Percentiles rank a stretch among this genome's conserved stretches.
Evolutionary conservation across 495 filamentous ascomycete species (phyloP).

Genomic region (Neurospora discreta): DNA sequence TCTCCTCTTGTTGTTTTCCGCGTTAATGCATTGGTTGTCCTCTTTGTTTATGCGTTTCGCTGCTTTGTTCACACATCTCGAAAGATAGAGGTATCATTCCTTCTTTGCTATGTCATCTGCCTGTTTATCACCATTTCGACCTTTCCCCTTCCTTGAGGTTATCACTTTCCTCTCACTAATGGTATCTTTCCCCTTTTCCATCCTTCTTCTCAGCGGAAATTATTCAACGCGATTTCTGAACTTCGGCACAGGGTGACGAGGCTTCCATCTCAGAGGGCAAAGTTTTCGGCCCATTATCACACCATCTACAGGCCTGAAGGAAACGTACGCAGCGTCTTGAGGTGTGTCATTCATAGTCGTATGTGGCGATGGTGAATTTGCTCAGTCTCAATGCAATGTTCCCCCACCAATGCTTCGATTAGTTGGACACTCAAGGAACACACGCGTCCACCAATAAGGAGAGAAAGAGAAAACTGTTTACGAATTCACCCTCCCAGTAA

Average conservation of each 20-base stretch:
- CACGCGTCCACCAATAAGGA: no score
- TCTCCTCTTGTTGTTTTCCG: not conserved
- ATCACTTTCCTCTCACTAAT: not conserved
- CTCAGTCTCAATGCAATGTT: not conserved
- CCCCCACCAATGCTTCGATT: not conserved
- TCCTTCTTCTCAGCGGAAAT: not conserved
- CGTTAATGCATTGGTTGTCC: not conserved
- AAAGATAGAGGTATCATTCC: not conserved
- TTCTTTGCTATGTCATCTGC: not conserved
- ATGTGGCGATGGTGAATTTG: not conserved
- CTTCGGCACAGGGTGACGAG: no score
- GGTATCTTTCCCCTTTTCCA: not conserved
- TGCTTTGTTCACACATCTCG: not conserved
- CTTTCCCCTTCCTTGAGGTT: not conserved
- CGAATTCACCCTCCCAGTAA: no score
- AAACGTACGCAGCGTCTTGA: not conserved
- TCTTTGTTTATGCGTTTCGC: not conserved
- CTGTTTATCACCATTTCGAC: not conserved
- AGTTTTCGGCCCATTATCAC: no score
- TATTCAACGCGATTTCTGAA: not conserved
- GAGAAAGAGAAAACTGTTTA: no score
- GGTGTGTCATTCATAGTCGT: not conserved
- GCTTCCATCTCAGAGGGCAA: no score
- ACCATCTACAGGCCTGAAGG: not conserved
- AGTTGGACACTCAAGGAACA: not conserved